Conservation (phyloP, 1,139 yeast genomes). For the Suhomyces terraborum region DNA sequence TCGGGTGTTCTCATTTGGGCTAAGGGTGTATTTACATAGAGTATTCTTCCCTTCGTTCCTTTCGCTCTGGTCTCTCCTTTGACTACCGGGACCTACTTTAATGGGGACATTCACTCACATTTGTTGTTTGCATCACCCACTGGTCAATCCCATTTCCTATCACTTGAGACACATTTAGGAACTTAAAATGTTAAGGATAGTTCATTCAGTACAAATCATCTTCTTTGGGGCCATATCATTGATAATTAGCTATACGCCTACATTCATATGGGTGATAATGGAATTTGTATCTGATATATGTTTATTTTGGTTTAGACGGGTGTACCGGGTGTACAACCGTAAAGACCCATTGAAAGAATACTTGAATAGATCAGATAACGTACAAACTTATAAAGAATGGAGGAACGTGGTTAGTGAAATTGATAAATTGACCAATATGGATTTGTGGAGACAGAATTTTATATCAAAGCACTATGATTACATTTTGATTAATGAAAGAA, state of each 20-base stretch:
- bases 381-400: constrained; percentile 62
- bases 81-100: no score
- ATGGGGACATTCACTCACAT: no score
- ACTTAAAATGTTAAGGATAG: background rate
- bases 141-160: background rate
- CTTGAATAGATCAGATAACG: constrained; percentile 41
- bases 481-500: constrained; percentile 72
- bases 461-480: constrained; percentile 84
- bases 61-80: no score
- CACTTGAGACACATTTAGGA: background rate
- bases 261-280: constrained; percentile 60
- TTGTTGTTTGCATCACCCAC: no score
- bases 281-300: constrained; percentile 61
- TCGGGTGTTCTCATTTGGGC: no score
- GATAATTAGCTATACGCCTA: constrained; percentile 54
- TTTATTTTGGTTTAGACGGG: constrained; percentile 56
- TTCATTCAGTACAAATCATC: constrained; percentile 2
- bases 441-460: constrained; percentile 84
- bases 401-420: constrained; percentile 57
- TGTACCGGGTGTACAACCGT: constrained; percentile 40
- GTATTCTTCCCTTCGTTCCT: no score
- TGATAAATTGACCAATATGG: constrained; percentile 68
- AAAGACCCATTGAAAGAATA: constrained; percentile 46
- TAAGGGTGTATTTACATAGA: no score
- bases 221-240: background rate